Base-by-base conservation (phyloP, 805 yeast species). In the Kockiozyma suomiensis region DNA sequence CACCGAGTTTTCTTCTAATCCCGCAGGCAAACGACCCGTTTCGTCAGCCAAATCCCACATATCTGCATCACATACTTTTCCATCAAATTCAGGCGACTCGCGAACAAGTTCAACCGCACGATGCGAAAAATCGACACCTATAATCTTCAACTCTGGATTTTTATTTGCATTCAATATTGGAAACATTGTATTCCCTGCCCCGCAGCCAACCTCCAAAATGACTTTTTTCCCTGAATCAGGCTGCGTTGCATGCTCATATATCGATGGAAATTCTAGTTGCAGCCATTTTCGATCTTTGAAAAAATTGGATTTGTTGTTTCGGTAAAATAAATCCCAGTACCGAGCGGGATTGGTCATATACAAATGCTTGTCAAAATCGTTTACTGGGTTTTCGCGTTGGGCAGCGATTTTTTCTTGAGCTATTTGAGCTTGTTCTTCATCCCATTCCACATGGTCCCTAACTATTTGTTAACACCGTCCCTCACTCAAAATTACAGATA, bases 201-300 rank as follows among this genome's bases (percentile, higher is more conserved):
- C 99, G 76, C 99, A 94, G 2, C 99, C 99, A 49, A 94, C 87
- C 74, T 94, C 99, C 56, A 94, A 79, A 35, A 94, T 86, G 2
- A 86, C 84, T 23, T 81, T 80, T 3, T 86, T 82, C n/a, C 90
- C 87, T 5, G 86, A 79, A 66, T 85, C 87, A 25, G 82, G 81
- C 63, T 84, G 83, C 2, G 96, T 90, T 4, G 90, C 87, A 7
- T 49, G 10, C 62, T 85, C 86, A 70, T 87, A 93, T 37, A 94
- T 75, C 13, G 83, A 76, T 1, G 99, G 99, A 65, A 94, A 94
- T 75, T 94, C 99, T 50, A 93, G 87, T 71, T 89, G 90, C 61
- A 94, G 79, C 99, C 99, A 94, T 70, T 90, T 92, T 68, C 99
- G 81, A 74, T 94, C 97, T 73, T 94, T 94, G 80, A 94, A 94